A percentile compares a stretch with the other conserved stretches of the same genome.
These are phyloP conservation scores for Corylus americana DNA, from an alignment of 306 rosid species.

Conservation along the genomic window DNA sequence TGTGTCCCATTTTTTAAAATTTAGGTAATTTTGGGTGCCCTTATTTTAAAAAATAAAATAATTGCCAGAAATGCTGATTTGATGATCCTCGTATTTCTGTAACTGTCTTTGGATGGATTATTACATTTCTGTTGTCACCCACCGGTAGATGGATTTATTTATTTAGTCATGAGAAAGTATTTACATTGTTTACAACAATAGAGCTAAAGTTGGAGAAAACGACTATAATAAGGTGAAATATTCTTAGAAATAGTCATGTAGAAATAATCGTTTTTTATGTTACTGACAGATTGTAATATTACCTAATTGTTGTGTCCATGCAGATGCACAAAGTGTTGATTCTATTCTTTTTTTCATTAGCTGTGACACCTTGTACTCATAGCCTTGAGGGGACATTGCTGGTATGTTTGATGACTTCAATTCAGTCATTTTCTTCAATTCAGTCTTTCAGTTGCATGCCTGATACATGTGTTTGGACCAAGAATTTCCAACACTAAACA, in stretches of 20 bases:
- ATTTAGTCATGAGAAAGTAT: not conserved
- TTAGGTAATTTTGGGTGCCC: not conserved
- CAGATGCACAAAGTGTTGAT: conserved; percentile 63
- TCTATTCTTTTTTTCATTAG: conserved; percentile 59
- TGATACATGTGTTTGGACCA: not conserved
- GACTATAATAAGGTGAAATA: not conserved
- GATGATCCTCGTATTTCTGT: not conserved
- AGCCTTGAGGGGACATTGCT: conserved; percentile 65
- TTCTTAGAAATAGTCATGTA: not conserved
- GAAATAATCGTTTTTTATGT: not conserved
- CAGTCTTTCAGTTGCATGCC: not conserved
- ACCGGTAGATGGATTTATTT: not conserved
- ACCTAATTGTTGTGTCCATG: conserved; percentile 8
- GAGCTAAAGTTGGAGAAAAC: not conserved
- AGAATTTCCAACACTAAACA: not conserved
- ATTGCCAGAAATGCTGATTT: not conserved
- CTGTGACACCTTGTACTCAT: conserved; percentile 60
- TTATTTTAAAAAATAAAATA: not conserved
- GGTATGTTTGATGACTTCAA: conserved; percentile 34
- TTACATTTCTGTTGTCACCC: not conserved
- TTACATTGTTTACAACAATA: not conserved
- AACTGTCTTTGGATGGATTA: not conserved
- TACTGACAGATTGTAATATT: not conserved
- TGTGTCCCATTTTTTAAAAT: not conserved
- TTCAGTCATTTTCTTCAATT: not conserved